Percentiles rank a stretch among this genome's conserved stretches.
phyloP scores from a whole-genome alignment of 1,284 basidiomycete genomes.

The Tetrapyrgos nigripes region DNA sequence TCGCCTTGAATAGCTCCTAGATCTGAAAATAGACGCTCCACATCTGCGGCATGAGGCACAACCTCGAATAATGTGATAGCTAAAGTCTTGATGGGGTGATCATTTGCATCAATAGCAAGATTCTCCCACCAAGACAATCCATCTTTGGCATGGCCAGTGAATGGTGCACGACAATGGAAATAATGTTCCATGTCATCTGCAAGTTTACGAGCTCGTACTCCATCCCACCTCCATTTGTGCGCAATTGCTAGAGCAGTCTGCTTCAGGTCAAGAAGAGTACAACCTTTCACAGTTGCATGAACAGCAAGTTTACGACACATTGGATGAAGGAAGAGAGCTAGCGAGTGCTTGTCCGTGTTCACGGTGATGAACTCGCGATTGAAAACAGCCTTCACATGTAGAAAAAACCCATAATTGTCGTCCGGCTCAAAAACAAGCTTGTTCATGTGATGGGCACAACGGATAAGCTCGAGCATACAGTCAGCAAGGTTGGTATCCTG shows the following conservation, averaged over 20 bases:
- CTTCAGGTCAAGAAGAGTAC: neutral
- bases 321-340: too few relatives aligned
- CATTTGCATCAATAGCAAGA: conserved; percentile 17
- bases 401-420: neutral
- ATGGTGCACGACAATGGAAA: conserved; percentile 21
- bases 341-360: too few relatives aligned
- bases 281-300: neutral
- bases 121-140: conserved; percentile 33
- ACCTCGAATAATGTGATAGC: conserved; percentile 27
- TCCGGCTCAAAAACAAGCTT: conserved; percentile 12
- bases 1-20: conserved; percentile 29
- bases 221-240: conserved; percentile 27
- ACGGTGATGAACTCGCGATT: neutral
- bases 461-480: conserved; percentile 40
- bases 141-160: conserved; percentile 27
- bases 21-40: conserved; percentile 33
- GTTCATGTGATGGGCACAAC: conserved; percentile 23
- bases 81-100: conserved; percentile 29
- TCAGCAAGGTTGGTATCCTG: conserved; percentile 34
- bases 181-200: conserved; percentile 25
- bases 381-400: conserved; percentile 19
- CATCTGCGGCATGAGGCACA: conserved; percentile 33
- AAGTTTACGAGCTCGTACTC: conserved; percentile 16
- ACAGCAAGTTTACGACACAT: too few relatives aligned
- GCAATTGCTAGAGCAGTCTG: conserved; percentile 11